Evolutionary conservation across 1,284 basidiomycete species (phyloP), one percentile per base, ranked within the genome.

Genomic region (Trichosporon sp.): DNA sequence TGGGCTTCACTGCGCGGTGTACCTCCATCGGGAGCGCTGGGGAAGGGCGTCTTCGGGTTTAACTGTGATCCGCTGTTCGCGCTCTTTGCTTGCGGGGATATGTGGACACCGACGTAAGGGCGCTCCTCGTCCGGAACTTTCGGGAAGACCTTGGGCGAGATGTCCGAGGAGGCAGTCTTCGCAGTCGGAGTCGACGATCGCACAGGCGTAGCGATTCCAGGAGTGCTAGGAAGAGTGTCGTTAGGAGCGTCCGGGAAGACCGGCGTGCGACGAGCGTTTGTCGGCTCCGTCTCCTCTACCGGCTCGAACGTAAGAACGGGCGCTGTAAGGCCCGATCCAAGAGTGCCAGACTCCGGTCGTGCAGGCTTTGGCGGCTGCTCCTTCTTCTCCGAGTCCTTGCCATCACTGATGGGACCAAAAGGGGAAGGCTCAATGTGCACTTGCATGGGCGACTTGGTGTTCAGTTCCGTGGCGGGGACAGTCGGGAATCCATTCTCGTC

Each of bases 41-140:
- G 49, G 49, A 54, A 54, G 14, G 49, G 49, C 9, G 49, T 54
- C 49, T 54, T 54, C 49, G 49, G 49, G 25, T 54, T 54, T n/a
- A 54, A n/a, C 25, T 27, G 25, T 19, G 25, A 6, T 14, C 19
- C 40, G 19, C 11, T 21, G 40, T n/a, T n/a, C 19, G 27, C 29
- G 27, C 52, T 10, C 56, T 57, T 40, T n/a, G 25, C 23, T 11
- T 63, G 61, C 9, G 66, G 68, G 8, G 71, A 71, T 31, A 78
- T 72, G 59, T 78, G 76, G 2, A 79, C 75, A 25, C 74, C 68
- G 13, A 79, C 75, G 27, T 76, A 68, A 0, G 75, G 75, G 61
- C 75, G 74, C 54, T 73, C 70, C 58, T 77, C 76, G 61, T 77
- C 74, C 8, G 78, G 78, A 2, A 79, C 78, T 21, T 69, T 69